Evolutionary conservation across 83 land plant species (phyloP).

Genomic region (Diphasiastrum complanatum): DNA sequence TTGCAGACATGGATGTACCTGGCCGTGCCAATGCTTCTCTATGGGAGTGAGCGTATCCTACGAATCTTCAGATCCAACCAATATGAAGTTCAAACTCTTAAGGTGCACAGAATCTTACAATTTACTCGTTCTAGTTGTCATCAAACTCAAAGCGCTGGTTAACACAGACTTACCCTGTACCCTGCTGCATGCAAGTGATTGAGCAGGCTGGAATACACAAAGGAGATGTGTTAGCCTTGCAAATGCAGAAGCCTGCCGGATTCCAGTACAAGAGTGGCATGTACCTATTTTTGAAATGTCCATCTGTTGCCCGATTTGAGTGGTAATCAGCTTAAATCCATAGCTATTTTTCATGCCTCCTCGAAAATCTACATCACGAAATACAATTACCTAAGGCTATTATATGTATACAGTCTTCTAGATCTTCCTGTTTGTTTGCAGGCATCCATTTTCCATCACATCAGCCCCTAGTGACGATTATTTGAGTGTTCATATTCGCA

Average conservation of each 20-base stretch:
- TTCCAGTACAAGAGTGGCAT: slow-evolving; percentile 90
- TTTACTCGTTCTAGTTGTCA: no score
- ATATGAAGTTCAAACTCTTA: slow-evolving; percentile 55
- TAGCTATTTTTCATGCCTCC: background rate
- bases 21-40: slow-evolving; percentile 63
- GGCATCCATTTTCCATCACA: slow-evolving; percentile 96
- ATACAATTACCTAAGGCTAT: no score
- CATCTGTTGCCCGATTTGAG: slow-evolving; percentile 77
- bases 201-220: slow-evolving; percentile 73
- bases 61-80: slow-evolving; percentile 52
- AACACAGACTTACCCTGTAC: background rate
- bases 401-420: no score
- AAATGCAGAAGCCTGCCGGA: slow-evolving; percentile 74
- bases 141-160: no score
- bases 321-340: slow-evolving; percentile 47
- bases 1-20: slow-evolving; percentile 98
- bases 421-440: slow-evolving; percentile 23
- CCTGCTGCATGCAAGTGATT: background rate
- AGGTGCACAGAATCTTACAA: slow-evolving; percentile 38
- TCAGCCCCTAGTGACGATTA: slow-evolving; percentile 88
- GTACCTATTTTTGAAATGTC: slow-evolving; percentile 85
- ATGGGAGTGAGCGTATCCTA: slow-evolving; percentile 59
- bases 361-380: no score
- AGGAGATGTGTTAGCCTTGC: slow-evolving; percentile 67
- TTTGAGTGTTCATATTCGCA: slow-evolving; percentile 82